A percentile compares a stretch with the other conserved stretches of the same genome.
These are phyloP conservation scores for Dimocarpus longan DNA, from an alignment of 345 rosid species.

Conservation along the genomic window DNA sequence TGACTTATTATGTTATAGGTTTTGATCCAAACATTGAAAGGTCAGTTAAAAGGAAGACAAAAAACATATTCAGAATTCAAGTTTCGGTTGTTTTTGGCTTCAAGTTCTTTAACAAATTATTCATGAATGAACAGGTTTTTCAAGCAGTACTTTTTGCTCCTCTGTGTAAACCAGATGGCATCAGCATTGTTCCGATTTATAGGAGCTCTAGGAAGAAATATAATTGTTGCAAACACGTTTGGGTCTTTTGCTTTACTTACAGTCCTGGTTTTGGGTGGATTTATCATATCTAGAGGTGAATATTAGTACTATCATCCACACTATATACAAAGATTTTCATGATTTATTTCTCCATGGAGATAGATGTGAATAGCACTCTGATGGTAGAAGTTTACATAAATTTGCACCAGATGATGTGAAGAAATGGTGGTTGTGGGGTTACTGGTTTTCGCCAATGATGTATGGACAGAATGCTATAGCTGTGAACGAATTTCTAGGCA, in stretches of 20 bases:
- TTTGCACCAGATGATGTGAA: slow-evolving; percentile 46
- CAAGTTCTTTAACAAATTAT: slow-evolving; percentile 4
- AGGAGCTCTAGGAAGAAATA: slow-evolving; percentile 59
- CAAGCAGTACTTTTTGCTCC: slow-evolving; percentile 51
- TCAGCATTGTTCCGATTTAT: slow-evolving; percentile 56
- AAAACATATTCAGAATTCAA: not conserved
- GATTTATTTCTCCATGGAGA: not conserved
- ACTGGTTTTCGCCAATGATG: slow-evolving; percentile 71
- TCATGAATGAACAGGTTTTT: slow-evolving; percentile 48
- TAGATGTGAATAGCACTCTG: slow-evolving; percentile 15
- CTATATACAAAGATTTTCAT: not conserved
- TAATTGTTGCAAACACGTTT: slow-evolving; percentile 61
- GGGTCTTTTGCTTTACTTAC: slow-evolving; percentile 54
- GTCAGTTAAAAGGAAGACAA: slow-evolving; percentile 22
- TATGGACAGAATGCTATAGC: slow-evolving; percentile 61
- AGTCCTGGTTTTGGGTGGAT: slow-evolving; percentile 60
- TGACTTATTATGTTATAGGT: slow-evolving; percentile 60
- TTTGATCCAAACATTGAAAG: slow-evolving; percentile 51
- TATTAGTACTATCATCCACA: not conserved
- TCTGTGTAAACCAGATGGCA: slow-evolving; percentile 56
- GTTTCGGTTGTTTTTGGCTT: not conserved
- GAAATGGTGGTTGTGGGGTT: slow-evolving; percentile 77
- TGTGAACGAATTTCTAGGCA: slow-evolving; percentile 68
- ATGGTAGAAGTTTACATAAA: slow-evolving; percentile 8
- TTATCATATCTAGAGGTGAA: slow-evolving; percentile 57